Base-by-base conservation (phyloP, 2,329 filamentous ascomycete genomes). In the Endoconidiophora polonica region DNA sequence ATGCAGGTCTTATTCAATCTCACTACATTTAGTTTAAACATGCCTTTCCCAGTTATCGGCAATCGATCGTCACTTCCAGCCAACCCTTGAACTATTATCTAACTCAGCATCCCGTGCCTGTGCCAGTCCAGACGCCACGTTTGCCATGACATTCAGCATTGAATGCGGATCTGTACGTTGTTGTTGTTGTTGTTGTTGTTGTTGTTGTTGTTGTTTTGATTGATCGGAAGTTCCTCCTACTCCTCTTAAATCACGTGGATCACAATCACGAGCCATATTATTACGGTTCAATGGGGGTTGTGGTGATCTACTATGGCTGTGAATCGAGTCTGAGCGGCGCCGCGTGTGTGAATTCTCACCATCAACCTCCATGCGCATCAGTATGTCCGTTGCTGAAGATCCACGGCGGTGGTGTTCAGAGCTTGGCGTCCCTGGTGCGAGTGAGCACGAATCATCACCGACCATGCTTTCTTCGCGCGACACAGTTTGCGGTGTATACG, bases 331-430 rank as follows among this genome's bases (percentile, higher is more conserved):
- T 22, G 46, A 39, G 18, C 46, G 46, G 22, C 38, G 24, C 10
- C 46, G 41, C 14, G n/a, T 26, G 42, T 38, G 33, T 16, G 33
- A 29, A 20, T 37, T 18, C 40, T 44, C 41, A 14, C 16, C 29
- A 41, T 52, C 49, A 7, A 49, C 46, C 4, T 53, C 51, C 51
- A 53, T 49, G 16, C 47, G 46, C 51, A 53, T 53, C 14, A 46
- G 51, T 9, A 44, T 29, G 22, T 53, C 46, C 7, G 47, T 33
- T 4, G 42, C 36, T 18, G 46, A 41, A 20, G 18, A 45, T 37
- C 46, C 38, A 7, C 46, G 51, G 16, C 47, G 42, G 24, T 49
- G 46, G 14, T 53, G 46, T 39, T 49, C 51, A 20, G 51, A 49
- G 20, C 46, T 42, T 9, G 51, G 51, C 3, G 51, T 49, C 12